Base-by-base conservation (phyloP, 352 stramenopile species). In the Phytopythium mirpurense region DNA sequence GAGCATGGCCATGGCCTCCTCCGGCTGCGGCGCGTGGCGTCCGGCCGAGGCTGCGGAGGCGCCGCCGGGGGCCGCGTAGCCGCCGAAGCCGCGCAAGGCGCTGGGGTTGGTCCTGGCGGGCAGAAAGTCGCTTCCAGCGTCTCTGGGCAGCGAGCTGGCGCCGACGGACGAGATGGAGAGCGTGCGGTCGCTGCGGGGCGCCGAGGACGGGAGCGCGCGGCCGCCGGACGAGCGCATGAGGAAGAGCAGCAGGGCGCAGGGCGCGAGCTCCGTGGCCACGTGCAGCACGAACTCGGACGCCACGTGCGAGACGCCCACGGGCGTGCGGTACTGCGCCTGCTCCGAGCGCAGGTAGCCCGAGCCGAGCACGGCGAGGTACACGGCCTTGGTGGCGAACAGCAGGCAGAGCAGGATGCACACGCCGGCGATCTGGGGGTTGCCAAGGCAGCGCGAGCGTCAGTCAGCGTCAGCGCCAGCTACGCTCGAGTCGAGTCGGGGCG, bases 391-490 rank as follows among this genome's bases (percentile, higher is more conserved):
- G 24, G 57, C 51, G 46, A 85, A 85, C 19, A 85, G 65, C 37
- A 81, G 58, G 45, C 68, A 77, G 23, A 81, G 55, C 23, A 85
- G 51, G 51, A 73, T 65, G 40, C 74, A 85, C 27, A 85, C 70
- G 35, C 56, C 65, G 40, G 69, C 75, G 67, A 84, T 81, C 72
- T 83, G 53, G 10, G 18, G 45, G 29, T 5, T 5, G 29, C 5
- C n/a, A 24, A n/a, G n/a, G n/a, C n/a, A n/a, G n/a, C n/a, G n/a
- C n/a, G n/a, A n/a, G n/a, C n/a, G 15, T 15, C 15, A 24, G 34
- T n/a, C 34, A 50, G n/a, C n/a, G n/a, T n/a, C n/a, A n/a, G n/a
- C n/a, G n/a, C n/a, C n/a, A n/a, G n/a, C n/a, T n/a, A n/a, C n/a
- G n/a, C n/a, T n/a, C n/a, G n/a, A n/a, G n/a, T n/a, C n/a, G n/a